Base-by-base conservation (phyloP, 768 basidiomycete species). In the Phanerochaete carnosa region DNA sequence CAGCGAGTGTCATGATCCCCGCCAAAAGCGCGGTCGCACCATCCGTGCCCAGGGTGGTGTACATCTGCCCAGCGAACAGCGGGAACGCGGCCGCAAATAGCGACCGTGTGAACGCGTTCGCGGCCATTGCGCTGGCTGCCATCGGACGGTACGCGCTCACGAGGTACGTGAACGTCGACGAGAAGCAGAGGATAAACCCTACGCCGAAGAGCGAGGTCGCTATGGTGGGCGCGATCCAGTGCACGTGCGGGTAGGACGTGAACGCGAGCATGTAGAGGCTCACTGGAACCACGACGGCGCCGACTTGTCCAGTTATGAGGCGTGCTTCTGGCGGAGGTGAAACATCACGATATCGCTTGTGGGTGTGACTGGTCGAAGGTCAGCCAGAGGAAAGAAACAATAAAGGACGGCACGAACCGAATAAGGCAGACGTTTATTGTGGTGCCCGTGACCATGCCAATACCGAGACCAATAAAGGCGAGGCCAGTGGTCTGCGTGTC, bases 21-120 rank as follows among this genome's bases (percentile, higher is more conserved):
- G 84, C 89, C 19, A 91, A 67, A n/a, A 90, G 76, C 15, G 86
- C 88, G 0, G 85, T 87, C 0, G 87, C 89, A 0, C 89, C 90
- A 0, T 88, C 87, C 0, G 86, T 84, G 0, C 89, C 88, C 5
- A 92, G 69, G 4, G 72, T 64, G 12, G 70, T 61, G 62, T 81
- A 86, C 83, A 84, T 80, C 30, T 78, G 74, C 1, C 73, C 73
- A 1, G 83, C 81, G 56, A 83, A 84, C 25, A 84, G 68, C 1
- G 84, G 83, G 66, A 84, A 85, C 1, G 72, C 78, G 1, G 76
- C 78, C 0, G 82, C 83, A 60, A 85, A 83, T 0, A 72, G 65
- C 12, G 72, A 76, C 1, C 85, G 70, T 60, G 82, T 61, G 50
- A 82, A 82, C 1, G 73, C 69, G 67, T 93, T 93, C 72, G 84